Base-by-base conservation (phyloP, 2,329 filamentous ascomycete species). In the Paraphaeosphaeria minitans region DNA sequence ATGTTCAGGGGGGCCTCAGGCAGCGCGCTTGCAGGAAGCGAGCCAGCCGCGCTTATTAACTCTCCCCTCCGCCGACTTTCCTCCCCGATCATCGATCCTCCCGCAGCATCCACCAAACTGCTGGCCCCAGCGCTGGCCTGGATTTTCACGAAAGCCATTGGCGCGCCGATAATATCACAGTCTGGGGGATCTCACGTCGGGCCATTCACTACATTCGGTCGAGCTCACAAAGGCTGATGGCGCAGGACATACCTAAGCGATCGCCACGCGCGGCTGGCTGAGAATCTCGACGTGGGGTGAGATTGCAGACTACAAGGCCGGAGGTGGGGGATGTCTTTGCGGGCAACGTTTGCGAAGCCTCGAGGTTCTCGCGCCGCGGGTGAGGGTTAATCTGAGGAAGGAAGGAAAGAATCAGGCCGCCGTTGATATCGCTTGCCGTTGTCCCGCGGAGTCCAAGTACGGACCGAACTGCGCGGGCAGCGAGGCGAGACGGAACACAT, bases 181-280 rank as follows among this genome's bases (percentile, higher is more conserved):
- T 14, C 5, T 39, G 37, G 37, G 37, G 37, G 7, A 39, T n/a
- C n/a, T n/a, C n/a, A 8, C n/a, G 5, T n/a, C 37, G 7, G 37
- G 9, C 12, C 33, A 12, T 21, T 50, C 12, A 2, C 21, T 21
- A n/a, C 22, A 39, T 14, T 16, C 7, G 51, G 51, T 22, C 14
- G 16, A 10, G 19, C 31, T 19, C 41, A 14, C 29, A 37, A 37
- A 37, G 52, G 42, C 52, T 54, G 52, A 35, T 12, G 52, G 41
- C 41, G 16, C 52, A 39, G 41, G 22, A 47, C 35, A 54, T 42
- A 47, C 35, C 47, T 42, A 54, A 39, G 52, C 42, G 37, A 39
- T 39, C 37, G 37, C 16, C 37, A 16, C 37, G 29, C 37, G 37
- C n/a, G 37, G 37, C 37, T 39, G 35, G 35, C 35, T 39, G 35